Evolutionary conservation across 495 filamentous ascomycete species (phyloP).

Genomic region (Penicillium steckii): DNA sequence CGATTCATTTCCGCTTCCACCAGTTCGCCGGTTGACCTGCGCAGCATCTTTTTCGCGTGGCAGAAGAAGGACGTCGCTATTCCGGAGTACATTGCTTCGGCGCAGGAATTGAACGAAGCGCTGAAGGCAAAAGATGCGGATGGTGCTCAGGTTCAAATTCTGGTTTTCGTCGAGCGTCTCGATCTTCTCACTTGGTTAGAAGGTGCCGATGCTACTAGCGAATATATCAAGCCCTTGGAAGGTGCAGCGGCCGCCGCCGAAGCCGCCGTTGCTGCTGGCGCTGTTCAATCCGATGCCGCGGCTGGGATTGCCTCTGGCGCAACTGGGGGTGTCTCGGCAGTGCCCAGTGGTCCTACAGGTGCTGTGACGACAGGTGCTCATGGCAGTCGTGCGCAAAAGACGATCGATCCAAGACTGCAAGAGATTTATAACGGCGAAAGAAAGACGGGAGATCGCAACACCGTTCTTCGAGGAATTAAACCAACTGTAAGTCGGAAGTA

Average conservation of each 20-base stretch:
- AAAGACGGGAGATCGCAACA: slow-evolving; percentile 90
- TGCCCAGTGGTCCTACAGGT: slow-evolving; percentile 48
- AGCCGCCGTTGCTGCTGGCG: slow-evolving; percentile 43
- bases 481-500: slow-evolving; percentile 65
- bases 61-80: slow-evolving; percentile 84
- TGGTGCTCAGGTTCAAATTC: slow-evolving; percentile 63
- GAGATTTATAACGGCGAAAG: slow-evolving; percentile 91
- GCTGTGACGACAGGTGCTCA: slow-evolving; percentile 54
- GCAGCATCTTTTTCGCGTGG: slow-evolving; percentile 94
- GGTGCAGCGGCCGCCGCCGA: slow-evolving; percentile 55
- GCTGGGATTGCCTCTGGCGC: slow-evolving; percentile 45
- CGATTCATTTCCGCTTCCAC: slow-evolving; percentile 70
- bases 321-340: slow-evolving; percentile 34
- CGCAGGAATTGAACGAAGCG: slow-evolving; percentile 76
- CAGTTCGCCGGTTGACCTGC: slow-evolving; percentile 75
- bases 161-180: slow-evolving; percentile 85
- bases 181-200: slow-evolving; percentile 92
- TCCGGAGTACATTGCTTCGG: slow-evolving; percentile 83
- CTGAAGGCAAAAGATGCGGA: slow-evolving; percentile 56
- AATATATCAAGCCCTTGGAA: slow-evolving; percentile 84
- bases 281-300: slow-evolving; percentile 34
- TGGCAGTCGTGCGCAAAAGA: slow-evolving; percentile 46
- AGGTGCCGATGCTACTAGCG: slow-evolving; percentile 81
- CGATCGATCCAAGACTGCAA: slow-evolving; percentile 73
- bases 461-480: slow-evolving; percentile 81